phyloP scores from a whole-genome alignment of 2,329 filamentous ascomycete genomes.

The Atkinsonella texensis region DNA sequence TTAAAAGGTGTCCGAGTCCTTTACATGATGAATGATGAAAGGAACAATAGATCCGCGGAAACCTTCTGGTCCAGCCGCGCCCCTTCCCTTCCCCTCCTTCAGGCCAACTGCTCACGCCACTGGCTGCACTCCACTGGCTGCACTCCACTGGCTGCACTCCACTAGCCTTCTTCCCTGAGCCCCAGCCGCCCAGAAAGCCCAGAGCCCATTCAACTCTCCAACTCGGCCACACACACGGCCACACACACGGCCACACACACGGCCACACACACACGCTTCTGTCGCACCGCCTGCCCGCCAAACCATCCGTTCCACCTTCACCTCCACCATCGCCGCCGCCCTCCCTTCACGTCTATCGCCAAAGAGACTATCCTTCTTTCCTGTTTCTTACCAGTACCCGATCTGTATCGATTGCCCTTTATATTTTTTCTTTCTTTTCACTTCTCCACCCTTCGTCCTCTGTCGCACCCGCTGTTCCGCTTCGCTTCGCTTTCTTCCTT shows the following conservation, averaged over 20 bases:
- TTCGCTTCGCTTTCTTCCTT: background rate
- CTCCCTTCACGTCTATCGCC: background rate
- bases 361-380: background rate
- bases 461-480: background rate
- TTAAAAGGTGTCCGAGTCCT: too few relatives aligned
- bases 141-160: background rate
- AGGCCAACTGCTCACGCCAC: background rate
- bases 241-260: too few relatives aligned
- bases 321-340: background rate
- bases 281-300: background rate
- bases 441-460: background rate
- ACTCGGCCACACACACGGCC: background rate
- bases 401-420: background rate
- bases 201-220: too few relatives aligned
- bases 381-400: background rate
- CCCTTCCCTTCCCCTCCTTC: background rate
- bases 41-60: background rate
- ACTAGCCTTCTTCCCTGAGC: background rate
- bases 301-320: background rate
- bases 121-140: background rate
- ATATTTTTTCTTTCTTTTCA: background rate
- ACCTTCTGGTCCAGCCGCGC: background rate
- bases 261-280: too few relatives aligned
- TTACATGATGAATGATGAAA: background rate
- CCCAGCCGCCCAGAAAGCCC: background rate